Evolutionary conservation across 768 basidiomycete species (phyloP).

Genomic region (Lactarius hatsudake): DNA sequence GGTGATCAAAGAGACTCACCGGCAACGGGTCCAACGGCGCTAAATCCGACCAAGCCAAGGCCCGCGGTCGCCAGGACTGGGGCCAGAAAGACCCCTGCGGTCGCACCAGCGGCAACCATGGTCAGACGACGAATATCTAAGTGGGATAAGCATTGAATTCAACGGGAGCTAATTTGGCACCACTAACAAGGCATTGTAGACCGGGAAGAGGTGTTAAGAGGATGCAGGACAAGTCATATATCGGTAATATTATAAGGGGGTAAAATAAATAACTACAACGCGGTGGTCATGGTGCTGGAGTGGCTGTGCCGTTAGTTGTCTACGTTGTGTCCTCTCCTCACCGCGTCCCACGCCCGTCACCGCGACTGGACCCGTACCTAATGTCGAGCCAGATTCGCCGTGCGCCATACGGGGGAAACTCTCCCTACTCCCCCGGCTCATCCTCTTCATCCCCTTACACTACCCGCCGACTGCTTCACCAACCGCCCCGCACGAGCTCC

Average conservation of each 20-base stretch:
- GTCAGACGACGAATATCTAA: neutral
- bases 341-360: neutral
- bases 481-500: slow-evolving; percentile 42
- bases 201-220: no score
- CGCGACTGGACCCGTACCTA: neutral
- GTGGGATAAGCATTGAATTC: neutral
- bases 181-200: neutral
- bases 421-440: neutral
- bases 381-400: neutral
- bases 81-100: neutral
- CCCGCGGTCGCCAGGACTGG: neutral
- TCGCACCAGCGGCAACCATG: neutral
- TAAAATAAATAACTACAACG: no score
- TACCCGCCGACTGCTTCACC: slow-evolving; percentile 4
- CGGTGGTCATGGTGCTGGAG: neutral
- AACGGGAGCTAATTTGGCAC: neutral
- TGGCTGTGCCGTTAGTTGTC: neutral
- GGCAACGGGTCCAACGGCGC: slow-evolving; percentile 11
- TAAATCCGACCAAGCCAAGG: slow-evolving; percentile 5
- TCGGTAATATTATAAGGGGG: no score
- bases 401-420: neutral
- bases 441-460: slow-evolving; percentile 10
- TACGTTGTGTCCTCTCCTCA: no score
- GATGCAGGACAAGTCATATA: no score
- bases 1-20: neutral